Conservation (phyloP, 1,139 yeast species). For the Taphrina sp. region DNA sequence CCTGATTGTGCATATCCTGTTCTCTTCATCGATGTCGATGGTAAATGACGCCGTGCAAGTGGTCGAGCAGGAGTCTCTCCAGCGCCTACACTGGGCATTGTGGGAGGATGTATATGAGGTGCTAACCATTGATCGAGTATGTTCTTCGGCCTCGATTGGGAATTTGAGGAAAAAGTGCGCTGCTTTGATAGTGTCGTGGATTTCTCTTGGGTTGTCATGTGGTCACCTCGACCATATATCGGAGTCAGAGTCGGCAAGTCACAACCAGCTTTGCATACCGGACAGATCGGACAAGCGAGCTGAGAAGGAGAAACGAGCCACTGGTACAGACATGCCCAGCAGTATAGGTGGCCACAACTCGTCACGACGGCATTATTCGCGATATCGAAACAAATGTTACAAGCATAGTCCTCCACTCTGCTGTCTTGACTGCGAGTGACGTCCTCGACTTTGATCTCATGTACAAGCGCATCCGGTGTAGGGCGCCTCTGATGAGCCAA, state of each 20-base stretch:
- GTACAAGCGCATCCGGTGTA: too few species aligned
- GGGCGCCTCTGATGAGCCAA: too few species aligned
- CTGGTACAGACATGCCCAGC: slow-evolving; percentile 31
- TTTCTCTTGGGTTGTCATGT: not conserved
- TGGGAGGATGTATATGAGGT: slow-evolving; percentile 28
- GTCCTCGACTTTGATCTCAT: too few species aligned
- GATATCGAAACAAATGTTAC: slow-evolving; percentile 27
- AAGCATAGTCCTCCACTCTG: slow-evolving; percentile 12
- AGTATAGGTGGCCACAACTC: slow-evolving; percentile 28
- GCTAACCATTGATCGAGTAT: slow-evolving; percentile 29
- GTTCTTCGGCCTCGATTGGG: slow-evolving; percentile 29
- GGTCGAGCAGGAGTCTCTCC: slow-evolving; percentile 29
- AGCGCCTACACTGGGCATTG: slow-evolving; percentile 8
- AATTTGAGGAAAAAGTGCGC: slow-evolving; percentile 15
- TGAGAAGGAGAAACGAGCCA: slow-evolving; percentile 29
- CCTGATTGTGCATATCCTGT: not conserved
- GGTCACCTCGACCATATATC: slow-evolving; percentile 26
- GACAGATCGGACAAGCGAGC: slow-evolving; percentile 23
- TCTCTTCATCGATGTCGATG: too few species aligned
- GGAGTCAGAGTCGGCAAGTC: slow-evolving; percentile 30
- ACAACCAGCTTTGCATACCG: slow-evolving; percentile 32
- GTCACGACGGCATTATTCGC: slow-evolving; percentile 32
- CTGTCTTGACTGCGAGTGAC: too few species aligned
- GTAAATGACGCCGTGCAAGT: slow-evolving; percentile 2
- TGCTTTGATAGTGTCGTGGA: not conserved